A percentile compares a stretch with the other conserved stretches of the same genome.
These are phyloP conservation scores for Chlamydomonas schloesseri DNA, from an alignment of 139 green algal species.

Conservation along the genomic window DNA sequence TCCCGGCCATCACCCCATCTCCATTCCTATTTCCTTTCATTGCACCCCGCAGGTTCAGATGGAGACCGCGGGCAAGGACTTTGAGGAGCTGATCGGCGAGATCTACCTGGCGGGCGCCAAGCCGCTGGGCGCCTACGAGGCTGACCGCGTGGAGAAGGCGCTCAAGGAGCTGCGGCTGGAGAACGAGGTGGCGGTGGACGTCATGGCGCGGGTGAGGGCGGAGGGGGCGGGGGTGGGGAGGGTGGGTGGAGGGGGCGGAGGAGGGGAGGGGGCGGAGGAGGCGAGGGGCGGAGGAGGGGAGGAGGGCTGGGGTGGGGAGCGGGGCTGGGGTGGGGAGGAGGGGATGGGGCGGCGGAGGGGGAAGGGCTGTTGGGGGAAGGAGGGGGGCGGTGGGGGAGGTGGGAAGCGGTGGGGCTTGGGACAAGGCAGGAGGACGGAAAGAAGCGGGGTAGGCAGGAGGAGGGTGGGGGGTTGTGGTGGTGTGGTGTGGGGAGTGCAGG, in stretches of 20 bases:
- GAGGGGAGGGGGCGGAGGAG: background rate
- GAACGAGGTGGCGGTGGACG: constrained; percentile 65
- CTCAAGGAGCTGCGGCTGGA: constrained; percentile 83
- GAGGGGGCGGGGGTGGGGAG: background rate
- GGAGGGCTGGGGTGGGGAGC: too few species aligned
- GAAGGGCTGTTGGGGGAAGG: too few species aligned
- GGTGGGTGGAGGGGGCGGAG: background rate
- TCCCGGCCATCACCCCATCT: too few species aligned
- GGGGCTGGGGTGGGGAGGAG: background rate
- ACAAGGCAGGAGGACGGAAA: too few species aligned
- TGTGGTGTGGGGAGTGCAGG: too few species aligned
- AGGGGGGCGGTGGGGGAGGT: too few species aligned
- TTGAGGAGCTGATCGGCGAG: constrained; percentile 61
- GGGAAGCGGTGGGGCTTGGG: too few species aligned
- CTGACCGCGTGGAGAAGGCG: constrained; percentile 65
- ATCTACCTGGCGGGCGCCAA: constrained; percentile 74
- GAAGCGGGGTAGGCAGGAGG: too few species aligned
- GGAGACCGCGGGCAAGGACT: constrained; percentile 52
- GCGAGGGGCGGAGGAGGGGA: background rate
- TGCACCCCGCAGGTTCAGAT: constrained; percentile 44
- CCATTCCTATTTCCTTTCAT: too few species aligned
- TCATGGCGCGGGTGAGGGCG: constrained; percentile 44
- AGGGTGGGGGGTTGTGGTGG: too few species aligned
- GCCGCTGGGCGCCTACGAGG: constrained; percentile 52
- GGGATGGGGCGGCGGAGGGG: background rate